Evolutionary conservation across 2,329 filamentous ascomycete species (phyloP), one percentile per base, ranked within the genome.

Genomic region (Fusarium begoniae): DNA sequence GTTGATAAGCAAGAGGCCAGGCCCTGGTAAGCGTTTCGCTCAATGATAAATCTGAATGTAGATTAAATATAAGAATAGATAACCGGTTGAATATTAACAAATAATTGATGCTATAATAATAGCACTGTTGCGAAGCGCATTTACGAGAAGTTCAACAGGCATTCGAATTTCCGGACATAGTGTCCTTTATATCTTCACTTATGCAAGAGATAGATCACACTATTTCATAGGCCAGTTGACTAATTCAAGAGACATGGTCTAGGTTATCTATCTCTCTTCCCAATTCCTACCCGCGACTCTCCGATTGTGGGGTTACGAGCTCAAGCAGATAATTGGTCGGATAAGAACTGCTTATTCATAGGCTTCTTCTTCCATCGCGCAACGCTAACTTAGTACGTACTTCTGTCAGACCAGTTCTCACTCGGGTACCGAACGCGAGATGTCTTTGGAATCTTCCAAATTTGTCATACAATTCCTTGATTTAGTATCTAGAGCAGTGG

Each of bases 401-500:
- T 13, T 54, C 5, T 22, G 50, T 37, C 50, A 26, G 50, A 53
- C 22, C 45, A 30, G 30, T 18, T 47, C 26, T 47, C 26, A 15
- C n/a, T 37, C 50, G 32, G 50, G 50, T 54, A 26, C 50, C 1
- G 13, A 18, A 54, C 7, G 24, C 24, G 50, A 26, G 32, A 22
- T 26, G 13, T 38, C 18, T 54, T 38, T 37, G n/a, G 50, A 53
- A 38, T 37, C 18, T 22, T 54, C 18, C 7, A 54, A 22, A 13
- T 37, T 15, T 26, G 18, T 38, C 9, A 54, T 26, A 12, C 5
- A 11, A 22, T 54, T 38, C n/a, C 50, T 38, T 54, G 18, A 54
- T 22, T 26, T 8, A 0, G 22, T 20, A 24, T 53, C 2, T 15
- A 11, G 22, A 1, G 0, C n/a, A 12, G 9, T 3, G 5, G 3